Conservation (phyloP, 257 asterid species). For the Solanum virginianum region DNA sequence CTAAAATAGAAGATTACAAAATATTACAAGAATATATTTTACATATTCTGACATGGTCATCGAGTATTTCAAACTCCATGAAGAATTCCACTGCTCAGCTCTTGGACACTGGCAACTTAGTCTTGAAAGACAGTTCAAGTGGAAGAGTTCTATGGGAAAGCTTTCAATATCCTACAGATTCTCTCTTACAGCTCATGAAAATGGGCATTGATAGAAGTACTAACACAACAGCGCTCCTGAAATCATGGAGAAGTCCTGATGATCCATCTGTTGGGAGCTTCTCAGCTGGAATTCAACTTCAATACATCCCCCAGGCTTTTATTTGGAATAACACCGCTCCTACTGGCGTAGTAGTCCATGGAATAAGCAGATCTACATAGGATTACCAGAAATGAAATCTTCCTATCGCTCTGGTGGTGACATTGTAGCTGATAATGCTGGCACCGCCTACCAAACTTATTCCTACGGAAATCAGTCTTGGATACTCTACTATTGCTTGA, state of each 20-base stretch:
- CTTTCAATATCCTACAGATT: slow-evolving; percentile 17
- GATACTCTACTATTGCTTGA: not conserved
- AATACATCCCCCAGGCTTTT: not conserved
- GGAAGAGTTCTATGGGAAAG: slow-evolving; percentile 34
- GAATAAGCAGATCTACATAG: not conserved
- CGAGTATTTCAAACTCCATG: slow-evolving; percentile 3
- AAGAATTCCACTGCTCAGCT: slow-evolving; percentile 23
- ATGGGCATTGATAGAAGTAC: slow-evolving; percentile 1
- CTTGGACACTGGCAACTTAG: slow-evolving; percentile 36
- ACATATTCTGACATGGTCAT: no score
- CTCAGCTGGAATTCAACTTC: not conserved
- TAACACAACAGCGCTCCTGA: not conserved
- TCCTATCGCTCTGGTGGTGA: not conserved
- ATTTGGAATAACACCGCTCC: not conserved
- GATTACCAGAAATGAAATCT: not conserved
- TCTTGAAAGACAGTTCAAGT: slow-evolving; percentile 13
- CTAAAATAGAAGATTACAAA: no score
- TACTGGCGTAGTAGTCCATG: not conserved
- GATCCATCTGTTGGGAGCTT: not conserved
- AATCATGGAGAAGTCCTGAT: not conserved
- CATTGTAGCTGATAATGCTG: not conserved
- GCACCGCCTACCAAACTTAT: not conserved
- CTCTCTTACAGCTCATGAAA: slow-evolving; percentile 24
- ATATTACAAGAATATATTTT: no score
- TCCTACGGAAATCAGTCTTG: not conserved